Evolutionary conservation across 306 rosid species (phyloP).

Genomic region (Vigna nakashimae): DNA sequence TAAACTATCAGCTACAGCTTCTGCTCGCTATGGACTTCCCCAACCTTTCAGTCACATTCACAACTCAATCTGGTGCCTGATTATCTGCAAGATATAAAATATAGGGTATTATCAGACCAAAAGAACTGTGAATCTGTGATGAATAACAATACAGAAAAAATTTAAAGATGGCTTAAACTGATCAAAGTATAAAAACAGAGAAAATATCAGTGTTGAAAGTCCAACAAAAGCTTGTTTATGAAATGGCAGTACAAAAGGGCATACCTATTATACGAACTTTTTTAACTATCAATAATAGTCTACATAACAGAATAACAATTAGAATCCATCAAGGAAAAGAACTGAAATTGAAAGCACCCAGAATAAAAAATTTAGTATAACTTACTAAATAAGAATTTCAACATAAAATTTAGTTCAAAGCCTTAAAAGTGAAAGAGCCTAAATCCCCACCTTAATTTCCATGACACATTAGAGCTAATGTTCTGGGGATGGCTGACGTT

Average conservation of each 20-base stretch:
- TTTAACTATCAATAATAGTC: constrained; percentile 1
- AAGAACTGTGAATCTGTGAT: constrained; percentile 27
- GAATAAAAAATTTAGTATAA: constrained; percentile 7
- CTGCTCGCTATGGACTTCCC: constrained; percentile 43
- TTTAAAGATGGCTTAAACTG: background rate
- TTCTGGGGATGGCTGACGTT: constrained; percentile 54
- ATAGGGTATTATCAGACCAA: constrained; percentile 35
- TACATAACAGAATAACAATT: background rate
- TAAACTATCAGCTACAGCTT: constrained; percentile 48
- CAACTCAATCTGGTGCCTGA: background rate
- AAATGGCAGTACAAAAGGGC: background rate
- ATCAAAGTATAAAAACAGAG: background rate
- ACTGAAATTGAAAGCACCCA: background rate
- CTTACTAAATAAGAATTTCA: constrained; percentile 30
- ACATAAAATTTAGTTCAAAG: constrained; percentile 6
- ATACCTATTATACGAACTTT: background rate
- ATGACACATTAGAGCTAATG: constrained; percentile 38
- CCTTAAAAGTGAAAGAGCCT: constrained; percentile 3
- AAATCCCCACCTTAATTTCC: constrained; percentile 44
- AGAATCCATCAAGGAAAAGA: background rate
- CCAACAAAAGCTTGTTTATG: background rate
- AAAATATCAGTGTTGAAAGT: constrained; percentile 13
- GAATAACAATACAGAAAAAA: background rate
- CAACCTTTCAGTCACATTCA: constrained; percentile 33
- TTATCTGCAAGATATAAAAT: constrained; percentile 47